Evolutionary conservation across 768 basidiomycete genomes (phyloP), one percentile per base, ranked within the genome.

Genomic region (Calocybe gangraenosa): DNA sequence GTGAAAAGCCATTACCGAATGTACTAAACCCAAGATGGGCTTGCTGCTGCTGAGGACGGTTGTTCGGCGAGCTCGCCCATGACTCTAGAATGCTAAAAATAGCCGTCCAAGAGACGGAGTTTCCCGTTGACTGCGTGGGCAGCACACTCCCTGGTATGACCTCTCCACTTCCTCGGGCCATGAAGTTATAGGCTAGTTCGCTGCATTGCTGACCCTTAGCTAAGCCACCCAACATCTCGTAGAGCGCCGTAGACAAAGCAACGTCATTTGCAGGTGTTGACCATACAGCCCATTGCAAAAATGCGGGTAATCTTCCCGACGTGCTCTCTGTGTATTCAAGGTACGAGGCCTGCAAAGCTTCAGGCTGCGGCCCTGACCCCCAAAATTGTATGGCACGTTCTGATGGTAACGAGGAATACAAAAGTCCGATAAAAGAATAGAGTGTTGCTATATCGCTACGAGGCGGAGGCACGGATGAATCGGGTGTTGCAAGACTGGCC

Each of bases 201-300:
- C 89, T 90, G 55, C 88, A 89, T 53, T 85, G 83, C 47, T 85
- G 83, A 0, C 92, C 92, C 41, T 86, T 84, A 2, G 90, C 78
- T 20, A 94, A 71, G 17, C 93, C 90, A 7, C 78, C 72, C 22
- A 96, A 68, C 93, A 94, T 94, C 54, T 94, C 88, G 59, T 91
- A 92, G 41, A 92, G 64, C 0, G 89, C 87, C 53, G 81, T 82
- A 32, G 84, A 73, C 79, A 91, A 83, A 1, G 78, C 77, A 5
- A 76, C 58, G 49, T 91, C 87, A 48, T 84, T 78, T 3, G 77
- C 71, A 45, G 90, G 82, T 1, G 88, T 87, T 1, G 86, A 87
- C 86, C 86, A 87, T 7, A 89, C 80, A 0, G 89, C 89, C 92
- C 92, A 95, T 47, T 91, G 87, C 38, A 95, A 66, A 61, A 95